A percentile compares a stretch with the other conserved stretches of the same genome.
Evolutionary conservation across 768 basidiomycete species (phyloP).

Genomic region (Ramaria rubella): DNA sequence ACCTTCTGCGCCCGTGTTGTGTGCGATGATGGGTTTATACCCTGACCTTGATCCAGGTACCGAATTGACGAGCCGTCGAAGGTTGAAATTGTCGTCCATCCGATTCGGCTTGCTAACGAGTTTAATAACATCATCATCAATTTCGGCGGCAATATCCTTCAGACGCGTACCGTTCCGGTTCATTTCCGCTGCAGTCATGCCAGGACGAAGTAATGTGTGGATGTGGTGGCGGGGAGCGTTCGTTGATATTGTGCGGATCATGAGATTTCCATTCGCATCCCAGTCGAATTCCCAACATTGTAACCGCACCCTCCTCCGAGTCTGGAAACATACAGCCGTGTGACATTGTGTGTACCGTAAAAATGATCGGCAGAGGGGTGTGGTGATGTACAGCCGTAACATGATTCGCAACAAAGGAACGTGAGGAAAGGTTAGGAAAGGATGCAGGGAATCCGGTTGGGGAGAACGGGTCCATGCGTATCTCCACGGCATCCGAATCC

Average conservation of each 20-base stretch:
- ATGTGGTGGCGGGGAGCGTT: constrained; percentile 47
- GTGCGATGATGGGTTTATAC: constrained; percentile 82
- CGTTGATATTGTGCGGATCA: constrained; percentile 59
- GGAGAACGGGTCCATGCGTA: constrained; percentile 87
- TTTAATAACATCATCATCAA: constrained; percentile 85
- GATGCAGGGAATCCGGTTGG: constrained; percentile 33
- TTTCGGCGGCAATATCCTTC: constrained; percentile 51
- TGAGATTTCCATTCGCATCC: constrained; percentile 87
- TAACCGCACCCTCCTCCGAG: constrained; percentile 61
- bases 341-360: constrained; percentile 78
- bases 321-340: constrained; percentile 94
- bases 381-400: constrained; percentile 69
- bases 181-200: constrained; percentile 91
- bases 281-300: constrained; percentile 70
- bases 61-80: constrained; percentile 63
- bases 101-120: constrained; percentile 78
- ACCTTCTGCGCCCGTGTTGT: constrained; percentile 88
- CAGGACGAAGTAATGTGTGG: constrained; percentile 87
- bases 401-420: constrained; percentile 72
- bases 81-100: constrained; percentile 70
- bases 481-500: constrained; percentile 88
- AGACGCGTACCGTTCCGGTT: constrained; percentile 68
- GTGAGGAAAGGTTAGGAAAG: constrained; percentile 54
- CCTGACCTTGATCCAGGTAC: constrained; percentile 35
- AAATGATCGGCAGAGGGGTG: constrained; percentile 82